Evolutionary conservation across 1,284 basidiomycete genomes (phyloP).

Genomic region (Gomphus bonarii): DNA sequence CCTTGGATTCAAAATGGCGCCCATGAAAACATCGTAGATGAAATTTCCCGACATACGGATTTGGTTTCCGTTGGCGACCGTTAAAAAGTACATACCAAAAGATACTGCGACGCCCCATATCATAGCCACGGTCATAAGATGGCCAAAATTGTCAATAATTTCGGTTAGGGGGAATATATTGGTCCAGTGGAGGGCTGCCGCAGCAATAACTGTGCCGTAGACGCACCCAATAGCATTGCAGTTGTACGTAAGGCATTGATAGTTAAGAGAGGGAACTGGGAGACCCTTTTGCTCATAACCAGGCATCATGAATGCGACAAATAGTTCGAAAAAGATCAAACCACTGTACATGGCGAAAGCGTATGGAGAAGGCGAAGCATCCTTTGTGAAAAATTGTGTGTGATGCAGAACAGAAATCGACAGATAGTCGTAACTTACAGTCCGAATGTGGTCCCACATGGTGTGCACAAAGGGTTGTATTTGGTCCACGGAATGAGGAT

Average conservation of each 20-base stretch:
- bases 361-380: conserved; percentile 84
- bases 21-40: conserved; percentile 96
- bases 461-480: conserved; percentile 70
- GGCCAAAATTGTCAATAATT: conserved; percentile 95
- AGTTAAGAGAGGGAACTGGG: conserved; percentile 83
- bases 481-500: conserved; percentile 64
- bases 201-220: conserved; percentile 79
- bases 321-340: conserved; percentile 82
- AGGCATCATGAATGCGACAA: conserved; percentile 85
- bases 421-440: conserved; percentile 36
- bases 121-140: conserved; percentile 93
- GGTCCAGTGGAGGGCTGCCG: conserved; percentile 69
- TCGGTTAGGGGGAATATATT: conserved; percentile 85
- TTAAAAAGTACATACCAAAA: conserved; percentile 70
- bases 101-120: conserved; percentile 83
- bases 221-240: conserved; percentile 90
- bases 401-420: not conserved
- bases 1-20: conserved; percentile 88
- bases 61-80: conserved; percentile 68
- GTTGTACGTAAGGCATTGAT: conserved; percentile 91
- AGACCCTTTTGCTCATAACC: conserved; percentile 92
- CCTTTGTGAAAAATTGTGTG: conserved; percentile 34
- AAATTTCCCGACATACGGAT: conserved; percentile 91
- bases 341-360: conserved; percentile 87
- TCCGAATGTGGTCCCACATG: conserved; percentile 79